Evolutionary conservation across 2,329 filamentous ascomycete species (phyloP), one percentile per base, ranked within the genome.

Genomic region (Penicillium freii): DNA sequence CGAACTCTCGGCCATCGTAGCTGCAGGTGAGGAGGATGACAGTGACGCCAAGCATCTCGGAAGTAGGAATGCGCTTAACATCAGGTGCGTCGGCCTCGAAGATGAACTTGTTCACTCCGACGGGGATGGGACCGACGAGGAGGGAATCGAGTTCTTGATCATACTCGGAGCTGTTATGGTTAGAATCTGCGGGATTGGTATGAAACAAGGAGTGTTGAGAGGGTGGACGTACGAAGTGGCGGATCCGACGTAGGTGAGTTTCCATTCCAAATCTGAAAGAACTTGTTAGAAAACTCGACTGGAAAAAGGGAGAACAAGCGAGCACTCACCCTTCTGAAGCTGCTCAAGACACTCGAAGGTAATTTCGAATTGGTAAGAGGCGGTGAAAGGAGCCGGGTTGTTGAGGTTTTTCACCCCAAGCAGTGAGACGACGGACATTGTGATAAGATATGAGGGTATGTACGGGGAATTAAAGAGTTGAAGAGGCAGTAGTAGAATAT

Each of bases 81-180:
- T 96, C 89, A 56, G 94, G 94, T 51, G 94, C 86, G 69, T 96
- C 92, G 70, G 94, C 94, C 79, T 96, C 91, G 79, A 99, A 99
- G 72, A 96, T 81, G 77, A 99, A 99, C 77, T 99, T 99, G 84
- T 99, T 99, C 71, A 97, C 90, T 61, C 94, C 94, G 62, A 97
- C 88, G 5, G 94, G 94, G 67, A 99, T 93, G n/a, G 94, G 94
- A 23, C 94, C 94, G 54, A 99, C 94, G 53, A 97, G 88, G 58
- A 99, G 87, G 23, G 91, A 92, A 78, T 99, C 94, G 68, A 99
- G 92, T 78, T 97, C 94, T 78, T 99, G 94, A 74, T 99, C 94
- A 74, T 97, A 92, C 76, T 97, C 92, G 73, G 94, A 92, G 61
- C 91, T 96, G n/a, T 27, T 17, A 44, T 54, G 7, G 60, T 68